phyloP scores from a whole-genome alignment of 148 eudicot genomes.

The Diospyros kaki region DNA sequence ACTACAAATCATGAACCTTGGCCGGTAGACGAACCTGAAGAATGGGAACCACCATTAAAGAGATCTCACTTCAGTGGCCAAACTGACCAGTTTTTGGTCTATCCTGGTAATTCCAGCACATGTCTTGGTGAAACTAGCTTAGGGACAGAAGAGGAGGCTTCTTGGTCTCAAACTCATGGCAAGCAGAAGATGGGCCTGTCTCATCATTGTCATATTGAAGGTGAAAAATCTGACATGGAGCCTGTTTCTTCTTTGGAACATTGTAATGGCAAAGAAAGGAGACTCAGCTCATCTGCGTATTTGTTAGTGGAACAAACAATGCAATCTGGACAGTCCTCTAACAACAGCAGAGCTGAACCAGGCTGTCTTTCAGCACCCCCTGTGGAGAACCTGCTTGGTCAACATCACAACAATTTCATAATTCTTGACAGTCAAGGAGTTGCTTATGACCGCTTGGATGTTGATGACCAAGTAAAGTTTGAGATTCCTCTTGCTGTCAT shows the following conservation, averaged over 20 bases:
- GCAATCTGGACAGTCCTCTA: background rate
- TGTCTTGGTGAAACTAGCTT: background rate
- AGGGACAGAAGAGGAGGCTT: background rate
- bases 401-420: background rate
- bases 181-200: background rate
- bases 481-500: constrained; percentile 2
- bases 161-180: background rate
- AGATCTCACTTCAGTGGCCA: constrained; percentile 10
- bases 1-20: background rate
- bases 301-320: background rate
- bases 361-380: background rate
- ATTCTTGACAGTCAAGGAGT: background rate
- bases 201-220: background rate
- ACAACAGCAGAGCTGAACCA: background rate
- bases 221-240: background rate
- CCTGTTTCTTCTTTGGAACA: background rate
- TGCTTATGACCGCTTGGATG: background rate
- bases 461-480: background rate
- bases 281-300: background rate
- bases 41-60: constrained; percentile 5
- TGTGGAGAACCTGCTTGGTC: background rate
- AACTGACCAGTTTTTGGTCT: background rate
- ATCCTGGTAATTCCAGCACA: background rate
- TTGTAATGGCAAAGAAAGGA: background rate
- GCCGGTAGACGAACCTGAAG: constrained; percentile 8